Evolutionary conservation across 805 yeast genomes (phyloP), one percentile per base, ranked within the genome.

Genomic region (Candida taoyuanica): DNA sequence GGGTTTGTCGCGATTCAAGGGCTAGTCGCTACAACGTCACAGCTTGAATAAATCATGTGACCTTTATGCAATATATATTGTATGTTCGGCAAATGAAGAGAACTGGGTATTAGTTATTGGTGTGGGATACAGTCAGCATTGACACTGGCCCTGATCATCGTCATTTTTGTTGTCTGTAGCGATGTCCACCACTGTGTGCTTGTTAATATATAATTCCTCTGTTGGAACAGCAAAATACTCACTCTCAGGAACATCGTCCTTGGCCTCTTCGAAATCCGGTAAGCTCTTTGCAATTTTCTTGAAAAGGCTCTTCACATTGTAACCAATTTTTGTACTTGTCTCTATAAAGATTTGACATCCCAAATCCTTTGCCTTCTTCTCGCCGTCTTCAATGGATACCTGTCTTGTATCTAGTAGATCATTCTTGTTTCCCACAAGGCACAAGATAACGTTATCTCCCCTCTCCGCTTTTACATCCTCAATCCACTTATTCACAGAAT

Each of bases 381-480:
- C 93, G 30, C 95, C 96, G 54, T 93, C 97, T 50, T 84, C 89
- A 6, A 70, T 63, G 3, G 88, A 70, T 6, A 89, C 89, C 55
- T 87, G 87, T 53, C 97, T 76, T 56, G 83, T 80, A 50, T 82
- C 87, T 30, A 71, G 65, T 37, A 89, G 71, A 64, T 89, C 98
- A 28, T 79, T 74, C 65, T 91, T 91, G 64, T 93, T 91, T 17
- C 98, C 98, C 26, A 91, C 97, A 31, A 91, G 64, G 36, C 88
- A 93, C 30, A 93, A 71, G 47, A 91, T 79, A 23, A 91, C 98
- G 58, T 88, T 87, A 17, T 76, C 78, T 9, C 96, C 97, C 47
- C 98, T 74, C 65, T 91, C 98, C 46, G 86, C 81, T 56, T 84
- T 83, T 6, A 93, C 97, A 58, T 91, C 97, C 51, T 85, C 93